phyloP scores from a whole-genome alignment of 208 protist genomes.

The Lotmaria passim region DNA sequence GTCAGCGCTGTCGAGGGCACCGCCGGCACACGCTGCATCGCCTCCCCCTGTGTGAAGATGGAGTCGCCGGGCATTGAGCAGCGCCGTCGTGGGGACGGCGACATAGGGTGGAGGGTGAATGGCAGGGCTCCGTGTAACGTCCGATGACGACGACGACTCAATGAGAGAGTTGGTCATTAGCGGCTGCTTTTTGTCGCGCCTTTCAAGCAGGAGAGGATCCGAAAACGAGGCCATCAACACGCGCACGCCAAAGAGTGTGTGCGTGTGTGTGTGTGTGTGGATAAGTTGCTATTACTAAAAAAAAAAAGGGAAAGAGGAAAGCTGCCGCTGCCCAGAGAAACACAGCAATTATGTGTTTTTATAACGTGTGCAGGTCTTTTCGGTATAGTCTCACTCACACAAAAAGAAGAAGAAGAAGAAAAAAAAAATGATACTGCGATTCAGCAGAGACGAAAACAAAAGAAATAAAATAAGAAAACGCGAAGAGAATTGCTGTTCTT shows the following conservation, averaged over 20 bases:
- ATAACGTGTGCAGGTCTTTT: neutral
- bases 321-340: too few species aligned
- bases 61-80: conserved; percentile 3
- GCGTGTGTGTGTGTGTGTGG: conserved; percentile 11
- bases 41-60: neutral
- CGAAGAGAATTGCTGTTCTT: too few species aligned
- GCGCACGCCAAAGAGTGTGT: neutral
- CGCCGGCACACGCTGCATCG: neutral
- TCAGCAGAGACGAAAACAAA: too few species aligned
- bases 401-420: conserved; percentile 4
- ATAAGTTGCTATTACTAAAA: conserved; percentile 6
- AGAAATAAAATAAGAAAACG: too few species aligned
- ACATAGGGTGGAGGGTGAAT: conserved; percentile 6
- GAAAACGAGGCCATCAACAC: conserved; percentile 1
- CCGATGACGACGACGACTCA: neutral
- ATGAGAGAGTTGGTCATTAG: neutral
- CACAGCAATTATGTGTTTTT: neutral
- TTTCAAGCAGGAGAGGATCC: neutral
- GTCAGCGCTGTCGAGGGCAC: neutral
- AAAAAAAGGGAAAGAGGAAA: too few species aligned
- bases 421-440: too few species aligned
- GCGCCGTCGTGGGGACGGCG: neutral
- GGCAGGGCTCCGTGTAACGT: conserved; percentile 16
- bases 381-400: neutral
- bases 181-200: neutral